Evolutionary conservation across 345 rosid genomes (phyloP).

Genomic region (Eucalyptus virginea): DNA sequence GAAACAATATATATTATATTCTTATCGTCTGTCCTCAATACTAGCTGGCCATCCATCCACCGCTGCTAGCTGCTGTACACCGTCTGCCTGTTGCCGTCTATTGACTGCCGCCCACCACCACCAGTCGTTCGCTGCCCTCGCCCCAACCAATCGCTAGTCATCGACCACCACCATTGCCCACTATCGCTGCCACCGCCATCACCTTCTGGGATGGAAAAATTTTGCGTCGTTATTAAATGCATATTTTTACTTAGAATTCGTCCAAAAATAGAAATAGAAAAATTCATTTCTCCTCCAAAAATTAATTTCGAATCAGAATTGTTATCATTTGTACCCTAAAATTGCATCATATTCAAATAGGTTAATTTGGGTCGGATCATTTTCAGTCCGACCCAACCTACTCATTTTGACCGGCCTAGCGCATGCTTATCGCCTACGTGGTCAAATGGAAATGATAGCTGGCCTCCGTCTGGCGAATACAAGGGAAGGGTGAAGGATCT

Average conservation of each 20-base stretch:
- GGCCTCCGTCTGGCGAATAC: neutral
- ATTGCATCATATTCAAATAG: neutral
- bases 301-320: too few species aligned
- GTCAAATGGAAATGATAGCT: neutral
- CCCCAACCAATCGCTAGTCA: rapidly evolving
- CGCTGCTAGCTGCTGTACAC: rapidly evolving
- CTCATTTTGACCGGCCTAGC: neutral
- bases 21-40: rapidly evolving
- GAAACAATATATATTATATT: too few species aligned
- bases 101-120: rapidly evolving
- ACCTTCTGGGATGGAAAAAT: rapidly evolving
- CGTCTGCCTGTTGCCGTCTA: rapidly evolving
- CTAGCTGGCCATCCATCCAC: rapidly evolving
- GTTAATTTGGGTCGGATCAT: rapidly evolving
- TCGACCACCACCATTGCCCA: rapidly evolving
- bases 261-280: too few species aligned
- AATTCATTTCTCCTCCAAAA: rapidly evolving
- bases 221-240: rapidly evolving
- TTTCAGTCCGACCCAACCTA: neutral
- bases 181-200: rapidly evolving
- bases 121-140: rapidly evolving
- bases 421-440: neutral
- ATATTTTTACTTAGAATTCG: too few species aligned
- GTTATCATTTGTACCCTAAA: rapidly evolving
- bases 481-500: neutral